A percentile compares a stretch with the other conserved stretches of the same genome.
These are phyloP conservation scores for Dendrocalamus latiflorus DNA, from an alignment of 202 grass and related monocot genomes.

Conservation along the genomic window DNA sequence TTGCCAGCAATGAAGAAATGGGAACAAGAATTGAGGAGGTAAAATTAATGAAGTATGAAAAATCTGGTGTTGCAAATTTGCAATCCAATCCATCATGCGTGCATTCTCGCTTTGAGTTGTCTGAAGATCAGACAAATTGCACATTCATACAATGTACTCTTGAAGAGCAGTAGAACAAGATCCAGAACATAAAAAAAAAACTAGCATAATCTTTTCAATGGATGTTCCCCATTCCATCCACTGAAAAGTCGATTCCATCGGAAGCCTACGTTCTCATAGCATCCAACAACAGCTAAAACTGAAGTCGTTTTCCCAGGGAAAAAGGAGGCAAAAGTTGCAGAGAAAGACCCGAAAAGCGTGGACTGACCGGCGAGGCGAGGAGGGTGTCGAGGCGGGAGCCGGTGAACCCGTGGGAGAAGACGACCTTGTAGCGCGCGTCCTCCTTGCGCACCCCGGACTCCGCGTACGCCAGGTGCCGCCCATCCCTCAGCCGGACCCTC, in stretches of 20 bases:
- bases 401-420: constrained; percentile 79
- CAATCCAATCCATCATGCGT: background rate
- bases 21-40: background rate
- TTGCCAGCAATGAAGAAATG: background rate
- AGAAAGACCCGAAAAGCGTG: background rate
- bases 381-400: constrained; percentile 60
- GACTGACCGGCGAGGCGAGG: constrained; percentile 47
- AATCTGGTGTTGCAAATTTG: no score
- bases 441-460: constrained; percentile 63
- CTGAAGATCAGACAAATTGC: background rate
- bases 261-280: background rate
- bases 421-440: constrained; percentile 60
- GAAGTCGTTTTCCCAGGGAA: background rate
- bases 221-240: background rate
- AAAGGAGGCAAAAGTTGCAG: background rate
- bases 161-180: background rate
- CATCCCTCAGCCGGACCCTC: constrained; percentile 61
- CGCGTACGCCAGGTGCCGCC: constrained; percentile 64
- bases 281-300: no score
- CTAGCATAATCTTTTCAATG: background rate
- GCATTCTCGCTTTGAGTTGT: no score
- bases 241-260: background rate
- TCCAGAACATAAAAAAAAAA: background rate
- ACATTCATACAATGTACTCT: background rate
- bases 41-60: background rate